These are phyloP conservation scores for Phtheirospermum japonicum DNA, from an alignment of 257 asterid genomes.

Conservation along the genomic window DNA sequence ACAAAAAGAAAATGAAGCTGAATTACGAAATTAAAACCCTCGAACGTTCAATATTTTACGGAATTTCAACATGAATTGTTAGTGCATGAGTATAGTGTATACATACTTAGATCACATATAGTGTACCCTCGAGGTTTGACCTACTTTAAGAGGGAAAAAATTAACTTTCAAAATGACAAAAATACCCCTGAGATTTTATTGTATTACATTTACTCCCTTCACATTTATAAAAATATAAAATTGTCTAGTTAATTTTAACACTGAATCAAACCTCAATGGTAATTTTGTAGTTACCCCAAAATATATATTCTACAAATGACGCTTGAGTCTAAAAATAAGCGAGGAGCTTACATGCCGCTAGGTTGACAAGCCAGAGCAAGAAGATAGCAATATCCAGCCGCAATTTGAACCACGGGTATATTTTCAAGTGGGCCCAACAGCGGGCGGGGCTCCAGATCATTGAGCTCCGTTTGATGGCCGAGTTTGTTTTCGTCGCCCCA, in stretches of 20 bases:
- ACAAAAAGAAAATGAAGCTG: neutral
- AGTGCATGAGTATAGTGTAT: no score
- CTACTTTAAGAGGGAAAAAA: no score
- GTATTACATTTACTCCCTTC: no score
- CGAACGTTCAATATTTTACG: no score
- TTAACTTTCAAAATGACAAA: no score
- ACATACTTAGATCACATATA: no score
- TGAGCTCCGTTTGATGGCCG: slow-evolving; percentile 86
- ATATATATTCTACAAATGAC: slow-evolving; percentile 8
- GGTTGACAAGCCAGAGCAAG: slow-evolving; percentile 98
- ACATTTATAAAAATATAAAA: no score
- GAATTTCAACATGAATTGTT: no score
- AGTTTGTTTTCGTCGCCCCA: slow-evolving; percentile 95
- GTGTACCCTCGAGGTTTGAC: no score
- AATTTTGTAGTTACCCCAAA: no score
- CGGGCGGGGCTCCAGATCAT: slow-evolving; percentile 79
- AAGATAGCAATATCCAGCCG: slow-evolving; percentile 99
- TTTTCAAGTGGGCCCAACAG: slow-evolving; percentile 81
- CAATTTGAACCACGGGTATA: slow-evolving; percentile 90
- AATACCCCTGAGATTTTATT: no score
- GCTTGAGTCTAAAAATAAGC: slow-evolving; percentile 12
- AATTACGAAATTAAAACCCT: no score
- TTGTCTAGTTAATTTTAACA: neutral
- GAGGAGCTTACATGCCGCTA: slow-evolving; percentile 74
- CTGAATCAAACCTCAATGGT: neutral